phyloP scores from a whole-genome alignment of 2,329 filamentous ascomycete genomes.

The Apiospora pterosperma region DNA sequence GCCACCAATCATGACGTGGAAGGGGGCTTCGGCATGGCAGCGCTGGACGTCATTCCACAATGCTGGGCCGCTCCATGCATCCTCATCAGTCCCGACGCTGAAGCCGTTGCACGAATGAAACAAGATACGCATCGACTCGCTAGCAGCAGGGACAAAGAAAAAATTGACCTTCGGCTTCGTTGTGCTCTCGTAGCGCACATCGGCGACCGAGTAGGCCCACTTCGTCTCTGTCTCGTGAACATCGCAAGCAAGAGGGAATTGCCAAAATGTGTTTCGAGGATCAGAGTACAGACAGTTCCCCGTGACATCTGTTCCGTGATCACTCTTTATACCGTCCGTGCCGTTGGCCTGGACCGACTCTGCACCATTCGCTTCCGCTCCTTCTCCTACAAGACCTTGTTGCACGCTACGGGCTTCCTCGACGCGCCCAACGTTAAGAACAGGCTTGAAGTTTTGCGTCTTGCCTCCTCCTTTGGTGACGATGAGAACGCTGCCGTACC shows the following conservation, averaged over 20 bases:
- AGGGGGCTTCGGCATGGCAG: slow-evolving; percentile 73
- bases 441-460: slow-evolving; percentile 55
- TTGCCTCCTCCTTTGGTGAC: slow-evolving; percentile 71
- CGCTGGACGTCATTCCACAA: slow-evolving; percentile 93
- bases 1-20: slow-evolving; percentile 93
- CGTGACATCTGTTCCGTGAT: slow-evolving; percentile 40
- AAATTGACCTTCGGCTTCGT: slow-evolving; percentile 57
- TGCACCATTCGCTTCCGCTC: slow-evolving; percentile 25
- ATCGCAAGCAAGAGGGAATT: slow-evolving; percentile 78
- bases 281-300: slow-evolving; percentile 63
- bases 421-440: slow-evolving; percentile 49
- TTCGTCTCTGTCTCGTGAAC: slow-evolving; percentile 66
- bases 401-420: slow-evolving; percentile 19
- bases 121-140: slow-evolving; percentile 95
- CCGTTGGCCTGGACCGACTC: slow-evolving; percentile 23
- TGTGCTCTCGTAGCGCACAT: slow-evolving; percentile 57
- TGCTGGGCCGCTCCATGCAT: slow-evolving; percentile 84
- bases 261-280: slow-evolving; percentile 80
- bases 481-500: slow-evolving; percentile 83
- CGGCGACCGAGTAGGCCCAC: slow-evolving; percentile 75
- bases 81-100: slow-evolving; percentile 70
- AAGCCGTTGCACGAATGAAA: slow-evolving; percentile 97
- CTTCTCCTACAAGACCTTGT: slow-evolving; percentile 24
- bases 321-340: slow-evolving; percentile 40
- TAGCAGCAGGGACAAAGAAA: slow-evolving; percentile 82